These are phyloP conservation scores for Cercospora janseana DNA, from an alignment of 2,329 filamentous ascomycete species.

Conservation along the genomic window DNA sequence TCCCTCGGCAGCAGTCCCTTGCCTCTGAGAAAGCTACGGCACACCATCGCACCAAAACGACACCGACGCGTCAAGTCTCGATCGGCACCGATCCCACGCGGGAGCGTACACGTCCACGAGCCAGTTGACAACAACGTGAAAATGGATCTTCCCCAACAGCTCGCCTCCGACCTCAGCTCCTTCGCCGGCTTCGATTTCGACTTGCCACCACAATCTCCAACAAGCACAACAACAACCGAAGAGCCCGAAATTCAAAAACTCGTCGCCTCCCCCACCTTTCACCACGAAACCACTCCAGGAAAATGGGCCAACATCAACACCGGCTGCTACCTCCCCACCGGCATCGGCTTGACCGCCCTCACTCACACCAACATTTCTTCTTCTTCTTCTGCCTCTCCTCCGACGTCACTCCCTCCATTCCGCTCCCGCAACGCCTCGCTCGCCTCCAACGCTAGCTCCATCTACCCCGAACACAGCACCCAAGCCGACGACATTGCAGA, in stretches of 20 bases:
- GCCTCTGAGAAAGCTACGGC: conserved; percentile 4
- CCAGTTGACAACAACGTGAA: not conserved
- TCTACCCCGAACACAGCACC: conserved; percentile 20
- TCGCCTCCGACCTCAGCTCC: conserved; percentile 2
- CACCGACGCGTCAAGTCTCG: conserved; percentile 3
- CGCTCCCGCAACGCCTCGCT: conserved; percentile 8
- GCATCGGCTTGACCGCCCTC: too few species aligned
- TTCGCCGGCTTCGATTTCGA: conserved; percentile 14
- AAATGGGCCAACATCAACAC: conserved; percentile 2
- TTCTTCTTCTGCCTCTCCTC: too few species aligned
- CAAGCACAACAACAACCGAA: not conserved
- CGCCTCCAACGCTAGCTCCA: conserved; percentile 15
- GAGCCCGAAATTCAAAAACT: not conserved
- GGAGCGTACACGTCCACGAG: not conserved
- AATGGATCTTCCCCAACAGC: conserved; percentile 5
- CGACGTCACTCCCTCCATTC: too few species aligned
- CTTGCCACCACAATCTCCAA: conserved; percentile 17
- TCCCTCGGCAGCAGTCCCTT: not conserved
- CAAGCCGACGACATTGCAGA: conserved; percentile 26
- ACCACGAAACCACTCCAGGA: not conserved
- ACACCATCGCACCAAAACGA: conserved; percentile 1
- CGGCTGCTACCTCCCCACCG: conserved; percentile 17
- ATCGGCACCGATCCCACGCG: not conserved
- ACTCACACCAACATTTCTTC: too few species aligned
- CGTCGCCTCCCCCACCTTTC: not conserved